Percentiles rank a stretch among this genome's conserved stretches.
These are phyloP conservation scores for Hansenula lynferdii DNA, from an alignment of 1,139 yeast genomes.

Conservation along the genomic window DNA sequence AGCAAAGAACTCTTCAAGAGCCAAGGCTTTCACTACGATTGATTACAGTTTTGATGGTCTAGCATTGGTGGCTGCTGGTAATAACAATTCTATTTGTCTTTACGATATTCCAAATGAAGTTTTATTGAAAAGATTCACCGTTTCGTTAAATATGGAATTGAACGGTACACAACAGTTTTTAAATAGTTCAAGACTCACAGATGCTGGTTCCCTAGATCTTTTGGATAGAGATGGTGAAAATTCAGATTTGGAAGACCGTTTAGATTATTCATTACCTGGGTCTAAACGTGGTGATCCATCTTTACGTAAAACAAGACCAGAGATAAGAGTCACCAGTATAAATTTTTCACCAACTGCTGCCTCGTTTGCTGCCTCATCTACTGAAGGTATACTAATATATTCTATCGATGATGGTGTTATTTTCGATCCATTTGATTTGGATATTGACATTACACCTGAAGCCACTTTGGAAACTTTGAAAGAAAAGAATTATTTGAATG, in stretches of 20 bases:
- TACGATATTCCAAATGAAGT: slow-evolving; percentile 90
- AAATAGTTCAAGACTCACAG: slow-evolving; percentile 80
- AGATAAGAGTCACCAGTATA: slow-evolving; percentile 70
- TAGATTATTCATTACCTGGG: slow-evolving; percentile 80
- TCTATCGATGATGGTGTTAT: slow-evolving; percentile 70
- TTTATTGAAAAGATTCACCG: slow-evolving; percentile 70
- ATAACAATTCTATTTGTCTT: slow-evolving; percentile 83
- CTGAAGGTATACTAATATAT: slow-evolving; percentile 85
- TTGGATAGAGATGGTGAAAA: slow-evolving; percentile 84
- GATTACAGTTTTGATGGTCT: slow-evolving; percentile 88
- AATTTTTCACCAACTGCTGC: slow-evolving; percentile 88
- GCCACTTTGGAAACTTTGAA: slow-evolving; percentile 57
- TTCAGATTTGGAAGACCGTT: slow-evolving; percentile 79
- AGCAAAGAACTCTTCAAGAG: slow-evolving; percentile 74
- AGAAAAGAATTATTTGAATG: slow-evolving; percentile 71
- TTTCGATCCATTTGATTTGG: slow-evolving; percentile 95
- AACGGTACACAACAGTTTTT: slow-evolving; percentile 83
- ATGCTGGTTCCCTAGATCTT: slow-evolving; percentile 80
- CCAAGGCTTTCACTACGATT: slow-evolving; percentile 78
- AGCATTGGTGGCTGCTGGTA: slow-evolving; percentile 88
- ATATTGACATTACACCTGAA: slow-evolving; percentile 86
- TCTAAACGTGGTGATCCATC: slow-evolving; percentile 84
- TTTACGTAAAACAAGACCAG: slow-evolving; percentile 71
- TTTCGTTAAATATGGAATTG: slow-evolving; percentile 83
- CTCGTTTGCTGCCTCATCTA: slow-evolving; percentile 92